Conservation (phyloP, 2,329 filamentous ascomycete species). For the Alternaria solani region DNA sequence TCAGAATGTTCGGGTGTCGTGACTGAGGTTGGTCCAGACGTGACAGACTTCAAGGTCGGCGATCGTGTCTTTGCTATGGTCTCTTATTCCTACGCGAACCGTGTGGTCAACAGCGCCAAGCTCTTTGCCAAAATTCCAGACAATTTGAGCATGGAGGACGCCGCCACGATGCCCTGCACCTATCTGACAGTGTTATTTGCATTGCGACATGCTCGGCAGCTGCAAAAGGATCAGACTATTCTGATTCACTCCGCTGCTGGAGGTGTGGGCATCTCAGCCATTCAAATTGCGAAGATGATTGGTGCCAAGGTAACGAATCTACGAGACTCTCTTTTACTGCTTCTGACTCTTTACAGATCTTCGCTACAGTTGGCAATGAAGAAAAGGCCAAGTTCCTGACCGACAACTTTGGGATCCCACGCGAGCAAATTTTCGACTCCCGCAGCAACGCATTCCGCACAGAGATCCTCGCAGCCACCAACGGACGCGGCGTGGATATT, state of each 20-base stretch:
- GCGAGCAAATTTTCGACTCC: constrained; percentile 31
- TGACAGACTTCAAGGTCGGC: not conserved
- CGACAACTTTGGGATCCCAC: constrained; percentile 11
- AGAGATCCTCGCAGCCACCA: constrained; percentile 25
- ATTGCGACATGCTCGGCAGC: not conserved
- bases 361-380: not conserved
- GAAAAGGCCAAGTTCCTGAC: constrained; percentile 16
- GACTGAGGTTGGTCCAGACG: not conserved
- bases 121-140: not conserved
- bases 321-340: no score
- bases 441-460: constrained; percentile 13
- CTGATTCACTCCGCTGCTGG: constrained; percentile 18
- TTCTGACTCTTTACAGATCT: not conserved
- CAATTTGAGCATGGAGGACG: not conserved
- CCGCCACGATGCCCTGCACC: not conserved
- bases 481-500: constrained; percentile 37
- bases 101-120: not conserved
- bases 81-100: not conserved
- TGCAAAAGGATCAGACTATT: not conserved
- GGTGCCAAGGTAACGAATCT: no score
- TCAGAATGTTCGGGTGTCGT: not conserved
- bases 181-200: not conserved
- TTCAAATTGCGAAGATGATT: not conserved
- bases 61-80: not conserved
- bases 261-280: constrained; percentile 19